phyloP scores from a whole-genome alignment of 2,329 filamentous ascomycete genomes.

The Claviceps humidiphila region DNA sequence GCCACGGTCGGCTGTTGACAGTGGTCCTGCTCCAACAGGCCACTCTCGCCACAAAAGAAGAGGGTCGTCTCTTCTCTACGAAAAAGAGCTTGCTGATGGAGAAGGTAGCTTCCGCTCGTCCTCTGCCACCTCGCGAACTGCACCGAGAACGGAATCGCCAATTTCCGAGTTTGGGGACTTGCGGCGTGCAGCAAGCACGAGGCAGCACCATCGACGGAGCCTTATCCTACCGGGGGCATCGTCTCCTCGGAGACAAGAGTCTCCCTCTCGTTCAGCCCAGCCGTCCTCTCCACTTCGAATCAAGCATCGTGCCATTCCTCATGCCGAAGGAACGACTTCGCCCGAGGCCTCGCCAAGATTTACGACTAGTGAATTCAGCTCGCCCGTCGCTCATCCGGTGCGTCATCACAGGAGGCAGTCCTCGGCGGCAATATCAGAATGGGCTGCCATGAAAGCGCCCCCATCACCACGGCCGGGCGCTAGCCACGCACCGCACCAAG shows the following conservation, averaged over 20 bases:
- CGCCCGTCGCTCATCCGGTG: conserved; percentile 47
- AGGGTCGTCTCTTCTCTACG: conserved; percentile 58
- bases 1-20: conserved; percentile 62
- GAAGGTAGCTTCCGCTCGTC: conserved; percentile 78
- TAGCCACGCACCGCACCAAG: conserved; percentile 65
- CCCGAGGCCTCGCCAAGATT: conserved; percentile 85
- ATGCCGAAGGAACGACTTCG: conserved; percentile 56
- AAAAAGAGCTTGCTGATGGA: conserved; percentile 74
- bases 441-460: conserved; percentile 48
- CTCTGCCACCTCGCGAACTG: conserved; percentile 55
- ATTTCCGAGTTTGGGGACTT: conserved; percentile 73
- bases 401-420: conserved; percentile 79
- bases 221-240: conserved; percentile 67
- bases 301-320: conserved; percentile 57
- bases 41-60: conserved; percentile 55
- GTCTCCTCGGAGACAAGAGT: conserved; percentile 76
- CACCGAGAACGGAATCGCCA: conserved; percentile 72
- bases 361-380: conserved; percentile 67
- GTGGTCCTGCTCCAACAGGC: conserved; percentile 40
- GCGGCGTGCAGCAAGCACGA: conserved; percentile 61
- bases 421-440: conserved; percentile 69
- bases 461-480: conserved; percentile 72
- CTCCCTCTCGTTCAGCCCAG: conserved; percentile 64
- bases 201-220: conserved; percentile 77
- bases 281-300: conserved; percentile 82